These are phyloP conservation scores for Silene conica DNA, from an alignment of 148 eudicot genomes.

Conservation along the genomic window DNA sequence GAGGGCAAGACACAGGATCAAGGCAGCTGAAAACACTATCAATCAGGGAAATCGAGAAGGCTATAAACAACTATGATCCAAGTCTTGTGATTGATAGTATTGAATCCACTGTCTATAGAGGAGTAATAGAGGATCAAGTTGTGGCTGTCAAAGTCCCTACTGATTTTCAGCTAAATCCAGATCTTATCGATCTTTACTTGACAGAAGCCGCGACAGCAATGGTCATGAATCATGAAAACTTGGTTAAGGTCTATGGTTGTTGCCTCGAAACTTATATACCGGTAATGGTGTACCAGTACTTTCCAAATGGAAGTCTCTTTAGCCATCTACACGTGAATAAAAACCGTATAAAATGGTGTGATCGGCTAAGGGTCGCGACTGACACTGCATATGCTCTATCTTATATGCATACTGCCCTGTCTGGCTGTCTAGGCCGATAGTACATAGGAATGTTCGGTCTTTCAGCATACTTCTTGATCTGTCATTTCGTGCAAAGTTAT, in stretches of 20 bases:
- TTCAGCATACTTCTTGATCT: slow-evolving; percentile 23
- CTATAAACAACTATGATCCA: slow-evolving; percentile 21
- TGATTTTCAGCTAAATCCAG: neutral
- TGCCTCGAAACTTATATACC: slow-evolving; percentile 31
- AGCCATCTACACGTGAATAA: slow-evolving; percentile 20
- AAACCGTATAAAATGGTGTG: slow-evolving; percentile 19
- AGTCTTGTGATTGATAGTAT: slow-evolving; percentile 17
- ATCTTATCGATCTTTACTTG: slow-evolving; percentile 10
- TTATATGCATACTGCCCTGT: slow-evolving; percentile 30
- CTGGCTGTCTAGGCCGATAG: slow-evolving; percentile 19
- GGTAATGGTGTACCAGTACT: slow-evolving; percentile 27
- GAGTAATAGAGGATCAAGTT: neutral
- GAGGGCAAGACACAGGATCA: slow-evolving; percentile 1
- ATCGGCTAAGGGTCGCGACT: slow-evolving; percentile 22
- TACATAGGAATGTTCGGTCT: slow-evolving; percentile 30
- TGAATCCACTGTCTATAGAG: neutral
- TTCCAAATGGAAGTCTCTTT: slow-evolving; percentile 21
- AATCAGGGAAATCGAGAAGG: slow-evolving; percentile 16
- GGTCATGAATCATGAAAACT: slow-evolving; percentile 25
- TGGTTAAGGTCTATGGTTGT: slow-evolving; percentile 25
- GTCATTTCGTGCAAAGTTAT: slow-evolving; percentile 15
- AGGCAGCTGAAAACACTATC: slow-evolving; percentile 19
- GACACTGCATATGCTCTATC: slow-evolving; percentile 25
- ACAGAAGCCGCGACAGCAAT: slow-evolving; percentile 27
- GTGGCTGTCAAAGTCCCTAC: slow-evolving; percentile 19